Conservation (phyloP, 495 filamentous ascomycete species). For the Trypethelium eluteriae region DNA sequence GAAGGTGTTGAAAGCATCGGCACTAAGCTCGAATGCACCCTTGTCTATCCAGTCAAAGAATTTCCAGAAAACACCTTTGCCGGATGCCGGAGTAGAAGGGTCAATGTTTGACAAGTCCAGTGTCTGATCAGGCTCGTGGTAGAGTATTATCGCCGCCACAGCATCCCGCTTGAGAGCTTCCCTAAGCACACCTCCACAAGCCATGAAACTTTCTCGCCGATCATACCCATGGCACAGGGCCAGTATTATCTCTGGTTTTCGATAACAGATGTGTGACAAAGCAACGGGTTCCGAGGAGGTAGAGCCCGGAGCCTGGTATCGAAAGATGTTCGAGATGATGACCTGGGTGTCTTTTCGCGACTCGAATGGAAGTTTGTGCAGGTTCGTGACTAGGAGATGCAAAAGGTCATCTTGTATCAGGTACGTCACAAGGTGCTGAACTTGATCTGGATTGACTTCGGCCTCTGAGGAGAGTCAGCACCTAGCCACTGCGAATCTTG, state of each 20-base stretch:
- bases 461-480: slow-evolving; percentile 50
- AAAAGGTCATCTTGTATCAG: slow-evolving; percentile 85
- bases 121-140: slow-evolving; percentile 67
- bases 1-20: slow-evolving; percentile 96
- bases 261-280: slow-evolving; percentile 74
- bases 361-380: slow-evolving; percentile 86
- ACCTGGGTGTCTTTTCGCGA: slow-evolving; percentile 82
- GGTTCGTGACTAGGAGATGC: slow-evolving; percentile 65
- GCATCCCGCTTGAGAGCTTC: slow-evolving; percentile 89
- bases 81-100: slow-evolving; percentile 56
- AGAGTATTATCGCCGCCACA: slow-evolving; percentile 79
- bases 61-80: slow-evolving; percentile 86
- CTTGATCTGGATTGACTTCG: slow-evolving; percentile 77
- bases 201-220: slow-evolving; percentile 82
- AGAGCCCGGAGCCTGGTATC: slow-evolving; percentile 60
- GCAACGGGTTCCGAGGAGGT: slow-evolving; percentile 60
- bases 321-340: slow-evolving; percentile 81
- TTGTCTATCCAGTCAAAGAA: slow-evolving; percentile 97
- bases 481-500: background rate
- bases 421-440: slow-evolving; percentile 67
- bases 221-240: slow-evolving; percentile 86
- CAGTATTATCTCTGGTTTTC: slow-evolving; percentile 77
- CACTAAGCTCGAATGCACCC: slow-evolving; percentile 90
- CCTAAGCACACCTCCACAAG: slow-evolving; percentile 80
- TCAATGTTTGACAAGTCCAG: slow-evolving; percentile 54